phyloP scores from a whole-genome alignment of 306 rosid species.

The Luffa aegyptiaca region DNA sequence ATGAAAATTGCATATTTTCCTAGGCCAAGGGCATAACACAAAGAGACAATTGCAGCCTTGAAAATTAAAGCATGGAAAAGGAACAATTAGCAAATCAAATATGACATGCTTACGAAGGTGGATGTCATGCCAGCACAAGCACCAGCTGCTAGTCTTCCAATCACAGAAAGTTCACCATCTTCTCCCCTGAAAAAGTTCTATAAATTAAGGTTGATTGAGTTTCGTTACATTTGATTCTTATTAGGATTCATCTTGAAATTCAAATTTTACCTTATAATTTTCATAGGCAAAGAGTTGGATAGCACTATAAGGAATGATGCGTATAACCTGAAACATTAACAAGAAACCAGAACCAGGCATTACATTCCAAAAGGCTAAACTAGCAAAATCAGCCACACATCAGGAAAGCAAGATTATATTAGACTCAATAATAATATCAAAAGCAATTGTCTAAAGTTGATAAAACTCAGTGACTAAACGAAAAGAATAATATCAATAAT shows the following conservation, averaged over 20 bases:
- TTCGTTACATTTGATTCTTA: neutral
- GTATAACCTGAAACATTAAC: slow-evolving; percentile 58
- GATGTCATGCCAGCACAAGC: slow-evolving; percentile 14
- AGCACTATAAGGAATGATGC: slow-evolving; percentile 85
- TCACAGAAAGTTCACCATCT: slow-evolving; percentile 21
- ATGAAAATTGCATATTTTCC: neutral
- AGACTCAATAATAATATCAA: neutral
- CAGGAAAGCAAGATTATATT: neutral
- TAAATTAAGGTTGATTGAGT: neutral
- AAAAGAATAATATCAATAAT: neutral
- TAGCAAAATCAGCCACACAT: neutral
- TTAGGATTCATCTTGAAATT: neutral
- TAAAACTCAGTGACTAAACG: neutral
- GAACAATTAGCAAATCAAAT: neutral
- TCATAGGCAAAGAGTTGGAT: slow-evolving; percentile 90
- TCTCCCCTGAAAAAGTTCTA: slow-evolving; percentile 67
- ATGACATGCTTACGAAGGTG: slow-evolving; percentile 7
- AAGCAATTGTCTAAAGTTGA: neutral
- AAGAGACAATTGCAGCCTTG: neutral
- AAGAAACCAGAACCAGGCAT: slow-evolving; percentile 15
- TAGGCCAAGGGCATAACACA: neutral
- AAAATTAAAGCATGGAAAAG: neutral
- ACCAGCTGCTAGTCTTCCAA: slow-evolving; percentile 8
- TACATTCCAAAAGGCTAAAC: neutral
- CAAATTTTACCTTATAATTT: slow-evolving; percentile 50